Evolutionary conservation across 1,139 yeast species (phyloP), one percentile per base, ranked within the genome.

Genomic region (Pichia sp.): DNA sequence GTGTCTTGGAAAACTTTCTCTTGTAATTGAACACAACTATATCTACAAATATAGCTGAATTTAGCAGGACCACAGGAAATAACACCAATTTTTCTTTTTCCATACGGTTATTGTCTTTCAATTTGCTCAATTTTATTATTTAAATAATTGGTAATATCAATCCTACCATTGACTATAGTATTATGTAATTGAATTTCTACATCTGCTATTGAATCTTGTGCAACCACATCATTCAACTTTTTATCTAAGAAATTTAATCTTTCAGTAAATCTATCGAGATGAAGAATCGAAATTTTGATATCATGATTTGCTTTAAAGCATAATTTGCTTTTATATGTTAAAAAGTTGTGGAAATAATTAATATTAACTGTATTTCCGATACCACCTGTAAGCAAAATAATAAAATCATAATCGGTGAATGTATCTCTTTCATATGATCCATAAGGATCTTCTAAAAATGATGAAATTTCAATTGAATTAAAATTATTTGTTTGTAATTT

Each of bases 371-470:
- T 47, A 37, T 48, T 44, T 27, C 51, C 53, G 26, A 50, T 47
- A 42, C 52, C 52, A 39, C 50, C 52, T 3, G 48, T 44, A 2
- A 50, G 9, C 7, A 44, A 32, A 11, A 50, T 33, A 8, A 43
- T 31, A 35, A 43, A 44, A 32, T 47, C 46, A 38, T 40, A 42
- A 7, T 43, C 45, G 9, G 44, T 34, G 40, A 47, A 50, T 1
- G 33, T 9, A n/a, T 39, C 37, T 18, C 40, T 41, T 18, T 43
- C 47, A 27, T 42, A 39, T 26, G 43, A 37, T 3, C 53, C 51
- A 40, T 49, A 47, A 11, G 53, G 53, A 0, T 86, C 86, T 55
- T 81, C 86, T 18, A 81, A 63, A 2, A 70, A 59, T 1, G 77
- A 71, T 45, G 7, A 9, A 5, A 50, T 44, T 18, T 42, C 40